Evolutionary conservation across 139 green algal genomes (phyloP).

Genomic region (Chlorella sorokiniana): DNA sequence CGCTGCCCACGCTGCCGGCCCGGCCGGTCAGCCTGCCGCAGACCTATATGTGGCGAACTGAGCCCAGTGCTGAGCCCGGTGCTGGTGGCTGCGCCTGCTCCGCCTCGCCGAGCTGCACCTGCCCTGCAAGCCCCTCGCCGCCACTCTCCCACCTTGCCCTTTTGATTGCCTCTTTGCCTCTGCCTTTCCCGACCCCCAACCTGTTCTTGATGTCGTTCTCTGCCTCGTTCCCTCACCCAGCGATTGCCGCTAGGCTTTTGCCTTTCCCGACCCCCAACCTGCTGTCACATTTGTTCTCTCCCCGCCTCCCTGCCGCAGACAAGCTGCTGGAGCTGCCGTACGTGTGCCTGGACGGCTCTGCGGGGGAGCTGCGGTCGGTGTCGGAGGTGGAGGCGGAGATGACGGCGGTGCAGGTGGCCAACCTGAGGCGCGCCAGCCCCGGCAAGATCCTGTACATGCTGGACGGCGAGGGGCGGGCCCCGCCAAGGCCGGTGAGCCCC

Average conservation of each 20-base stretch:
- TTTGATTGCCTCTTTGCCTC: neutral
- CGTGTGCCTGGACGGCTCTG: constrained; percentile 61
- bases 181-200: too few relatives aligned
- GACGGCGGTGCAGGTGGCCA: constrained; percentile 61
- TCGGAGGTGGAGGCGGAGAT: constrained; percentile 50
- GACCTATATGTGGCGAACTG: too few relatives aligned
- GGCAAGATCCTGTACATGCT: constrained; percentile 75
- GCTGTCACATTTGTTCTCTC: neutral
- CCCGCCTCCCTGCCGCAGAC: neutral
- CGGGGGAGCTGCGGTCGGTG: constrained; percentile 73
- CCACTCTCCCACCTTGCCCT: too few relatives aligned
- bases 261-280: too few relatives aligned
- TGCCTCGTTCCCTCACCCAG: neutral
- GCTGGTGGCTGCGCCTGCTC: too few relatives aligned
- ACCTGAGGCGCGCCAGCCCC: constrained; percentile 71
- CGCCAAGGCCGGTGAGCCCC: constrained; percentile 43
- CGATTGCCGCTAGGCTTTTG: too few relatives aligned
- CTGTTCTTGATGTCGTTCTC: too few relatives aligned
- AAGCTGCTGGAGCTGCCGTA: constrained; percentile 80
- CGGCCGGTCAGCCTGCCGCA: too few relatives aligned
- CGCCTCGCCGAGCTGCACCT: too few relatives aligned
- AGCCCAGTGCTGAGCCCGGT: too few relatives aligned
- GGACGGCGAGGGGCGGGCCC: constrained; percentile 65
- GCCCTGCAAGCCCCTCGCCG: too few relatives aligned
- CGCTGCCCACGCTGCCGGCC: too few relatives aligned